These are phyloP conservation scores for Cryptococcus sp. DNA, from an alignment of 1,284 basidiomycete species.

Conservation along the genomic window DNA sequence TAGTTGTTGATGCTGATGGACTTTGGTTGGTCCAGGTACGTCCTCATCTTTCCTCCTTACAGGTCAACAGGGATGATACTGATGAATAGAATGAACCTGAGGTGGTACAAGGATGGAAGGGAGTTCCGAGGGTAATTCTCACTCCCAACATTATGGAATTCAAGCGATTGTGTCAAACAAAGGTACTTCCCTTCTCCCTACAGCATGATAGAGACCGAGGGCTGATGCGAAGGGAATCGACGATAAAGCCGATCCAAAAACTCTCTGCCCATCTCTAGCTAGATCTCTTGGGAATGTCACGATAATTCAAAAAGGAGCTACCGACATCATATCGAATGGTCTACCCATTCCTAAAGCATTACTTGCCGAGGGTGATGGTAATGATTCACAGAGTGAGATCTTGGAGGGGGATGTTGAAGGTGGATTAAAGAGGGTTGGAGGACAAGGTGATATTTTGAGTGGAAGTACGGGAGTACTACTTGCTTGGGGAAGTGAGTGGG, in stretches of 20 bases:
- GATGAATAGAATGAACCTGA: slow-evolving; percentile 60
- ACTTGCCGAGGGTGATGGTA: slow-evolving; percentile 9
- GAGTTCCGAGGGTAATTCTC: slow-evolving; percentile 50
- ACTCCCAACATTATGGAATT: slow-evolving; percentile 97
- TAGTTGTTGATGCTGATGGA: slow-evolving; percentile 90
- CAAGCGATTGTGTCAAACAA: slow-evolving; percentile 68
- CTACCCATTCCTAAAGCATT: slow-evolving; percentile 28
- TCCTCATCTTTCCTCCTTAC: not conserved
- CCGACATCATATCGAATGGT: slow-evolving; percentile 54
- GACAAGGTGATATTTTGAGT: slow-evolving; percentile 90
- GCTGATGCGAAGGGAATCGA: slow-evolving; percentile 49
- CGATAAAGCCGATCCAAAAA: slow-evolving; percentile 46
- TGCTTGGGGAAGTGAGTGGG: slow-evolving; percentile 91
- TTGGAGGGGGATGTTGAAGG: slow-evolving; percentile 67
- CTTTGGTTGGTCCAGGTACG: slow-evolving; percentile 44
- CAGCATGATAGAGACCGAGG: not conserved
- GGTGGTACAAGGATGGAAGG: slow-evolving; percentile 62
- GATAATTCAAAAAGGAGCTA: slow-evolving; percentile 82
- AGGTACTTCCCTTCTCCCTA: slow-evolving; percentile 55
- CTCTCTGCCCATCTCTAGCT: slow-evolving; percentile 63
- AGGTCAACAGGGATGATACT: not conserved
- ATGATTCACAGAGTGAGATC: slow-evolving; percentile 38
- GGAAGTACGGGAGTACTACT: slow-evolving; percentile 82
- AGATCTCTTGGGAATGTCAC: slow-evolving; percentile 76
- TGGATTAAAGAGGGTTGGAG: slow-evolving; percentile 87